Evolutionary conservation across 352 stramenopile species (phyloP), one percentile per base, ranked within the genome.

Genomic region (Globisporangium orthogonon): DNA sequence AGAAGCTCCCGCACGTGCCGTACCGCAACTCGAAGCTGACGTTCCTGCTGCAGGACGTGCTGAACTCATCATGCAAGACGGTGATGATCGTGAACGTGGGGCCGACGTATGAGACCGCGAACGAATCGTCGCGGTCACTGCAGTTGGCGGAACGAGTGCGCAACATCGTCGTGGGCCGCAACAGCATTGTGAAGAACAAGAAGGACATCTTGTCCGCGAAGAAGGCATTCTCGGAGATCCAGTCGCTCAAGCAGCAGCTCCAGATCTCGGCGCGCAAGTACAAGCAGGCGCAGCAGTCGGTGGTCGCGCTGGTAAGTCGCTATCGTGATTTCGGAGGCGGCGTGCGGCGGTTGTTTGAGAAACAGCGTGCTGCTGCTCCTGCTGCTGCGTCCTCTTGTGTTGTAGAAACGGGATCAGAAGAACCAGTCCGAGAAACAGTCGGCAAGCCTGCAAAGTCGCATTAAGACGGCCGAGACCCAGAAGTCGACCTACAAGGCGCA

Each of bases 1-100:
- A 89, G 60, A 97, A 97, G 71, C 71, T 86, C 44, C 62, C 71
- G 30, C 94, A 98, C 66, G 87, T 99, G 37, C 96, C 96, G 43
- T 99, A 98, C 62, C 80, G 96, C 67, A 98, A 99, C 71, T 98
- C 89, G 5, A 99, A 99, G 76, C 83, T 99, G 7, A 99, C 97
- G n/a, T 95, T 96, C 60, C 66, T 99, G 40, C 69, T 99, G 7
- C 87, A 98, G 70, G 94, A 98, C 79, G 91, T 91, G 58, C 86
- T 87, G 61, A 89, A 91, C 49, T 86, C 81, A 29, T 87, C 78
- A 33, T 91, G 82, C 60, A 98, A 98, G 75, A 97, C 91, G 9
- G 76, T 97, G 33, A 98, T 98, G 88, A 96, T 98, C 63, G 86
- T 97, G 37, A 94, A 94, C 44, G 80, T 97, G 10, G 90, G 83